Base-by-base conservation (phyloP, 2,329 filamentous ascomycete genomes). In the Trichophyton rubrum region DNA sequence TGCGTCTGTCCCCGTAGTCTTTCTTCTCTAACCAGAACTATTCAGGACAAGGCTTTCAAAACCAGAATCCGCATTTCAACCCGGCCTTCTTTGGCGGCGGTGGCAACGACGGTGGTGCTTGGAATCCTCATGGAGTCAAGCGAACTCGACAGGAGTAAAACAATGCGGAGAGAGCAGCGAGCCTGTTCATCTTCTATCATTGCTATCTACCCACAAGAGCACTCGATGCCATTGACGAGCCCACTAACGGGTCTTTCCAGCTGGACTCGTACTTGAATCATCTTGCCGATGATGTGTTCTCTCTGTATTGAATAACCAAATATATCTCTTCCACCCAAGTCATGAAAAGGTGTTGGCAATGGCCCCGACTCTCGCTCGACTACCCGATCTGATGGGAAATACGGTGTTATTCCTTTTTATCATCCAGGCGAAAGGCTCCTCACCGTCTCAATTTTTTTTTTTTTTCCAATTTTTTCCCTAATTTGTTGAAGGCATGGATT, bases 51-150 rank as follows among this genome's bases (percentile, higher is more conserved):
- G 85, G 82, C 49, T 90, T 90, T 72, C 83, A 85, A 74, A 83
- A 80, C 62, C 85, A 86, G 76, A 83, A 83, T 68, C 80, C 81
- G 60, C 83, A 85, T 68, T 92, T 90, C 74, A 88, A 87, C 69
- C 83, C 85, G 41, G 83, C 80, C 61, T 90, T 90, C 75, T 92
- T 90, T 72, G 77, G 79, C 56, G 78, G 78, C 60, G 76, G 74
- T 35, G 76, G 76, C 49, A 79, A 84, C 61, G 41, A 59, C 15
- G 17, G 20, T 5, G 85, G 85, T 60, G 84, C 84, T 73, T 88
- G 88, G 79, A 92, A 92, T 68, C 89, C 89, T 4, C 89, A 92
- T 66, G 88, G 88, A 33, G 85, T 85, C 2, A 93, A 93, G 76
- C 80, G 89, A 66, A 86, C 87, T 65, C 82, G 89, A 64, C 87